A percentile compares a stretch with the other conserved stretches of the same genome.
These are phyloP conservation scores for Collybiopsis luxurians DNA, from an alignment of 768 basidiomycete genomes.

Conservation along the genomic window DNA sequence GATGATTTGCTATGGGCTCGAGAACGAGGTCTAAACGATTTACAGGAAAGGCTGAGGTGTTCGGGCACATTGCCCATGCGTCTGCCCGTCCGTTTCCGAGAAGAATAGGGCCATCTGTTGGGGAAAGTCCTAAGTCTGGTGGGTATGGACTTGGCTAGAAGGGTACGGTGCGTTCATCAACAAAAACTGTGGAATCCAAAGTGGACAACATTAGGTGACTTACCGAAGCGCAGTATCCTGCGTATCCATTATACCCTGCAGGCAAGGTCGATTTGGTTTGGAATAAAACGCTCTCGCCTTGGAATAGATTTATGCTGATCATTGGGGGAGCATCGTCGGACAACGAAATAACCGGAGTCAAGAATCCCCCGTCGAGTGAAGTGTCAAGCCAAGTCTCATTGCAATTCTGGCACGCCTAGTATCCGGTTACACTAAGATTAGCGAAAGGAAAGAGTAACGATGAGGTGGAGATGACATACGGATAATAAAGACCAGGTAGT, in stretches of 20 bases:
- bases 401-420: not conserved
- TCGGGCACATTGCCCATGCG: not conserved
- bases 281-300: not conserved
- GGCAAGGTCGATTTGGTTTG: not conserved
- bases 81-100: not conserved
- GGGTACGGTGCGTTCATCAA: too few species aligned
- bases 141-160: not conserved
- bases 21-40: not conserved
- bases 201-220: too few species aligned
- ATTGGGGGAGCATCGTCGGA: not conserved
- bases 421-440: not conserved
- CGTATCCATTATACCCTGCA: not conserved
- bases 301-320: not conserved
- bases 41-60: not conserved
- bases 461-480: not conserved
- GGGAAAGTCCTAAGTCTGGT: not conserved
- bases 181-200: too few species aligned
- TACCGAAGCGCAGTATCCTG: not conserved
- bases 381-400: not conserved
- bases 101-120: not conserved
- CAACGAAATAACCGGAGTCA: not conserved
- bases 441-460: not conserved
- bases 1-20: not conserved
- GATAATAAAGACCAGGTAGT: not conserved
- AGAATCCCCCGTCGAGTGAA: not conserved